Percentiles rank a stretch among this genome's conserved stretches.
Conservation (phyloP, 2,329 filamentous ascomycete genomes). For the Colletotrichum limetticola region DNA sequence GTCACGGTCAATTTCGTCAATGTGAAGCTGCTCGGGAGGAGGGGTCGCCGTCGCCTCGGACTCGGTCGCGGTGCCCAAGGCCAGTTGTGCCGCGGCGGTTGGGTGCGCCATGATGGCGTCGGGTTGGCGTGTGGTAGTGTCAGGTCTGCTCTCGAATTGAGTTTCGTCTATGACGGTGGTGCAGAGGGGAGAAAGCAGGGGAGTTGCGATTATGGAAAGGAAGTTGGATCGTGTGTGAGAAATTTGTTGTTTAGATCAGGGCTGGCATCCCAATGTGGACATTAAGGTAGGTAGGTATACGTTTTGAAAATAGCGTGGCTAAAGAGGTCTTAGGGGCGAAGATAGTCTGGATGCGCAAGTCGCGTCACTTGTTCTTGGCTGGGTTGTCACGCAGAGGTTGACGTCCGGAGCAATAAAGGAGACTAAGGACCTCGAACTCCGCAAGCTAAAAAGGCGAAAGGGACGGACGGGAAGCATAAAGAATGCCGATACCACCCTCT, state of each 20-base stretch:
- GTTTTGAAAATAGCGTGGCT: background rate
- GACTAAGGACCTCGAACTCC: background rate
- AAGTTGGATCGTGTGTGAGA: background rate
- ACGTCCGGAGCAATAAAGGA: slow-evolving; percentile 8
- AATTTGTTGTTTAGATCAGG: background rate
- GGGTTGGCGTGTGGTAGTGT: background rate
- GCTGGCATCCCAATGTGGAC: background rate
- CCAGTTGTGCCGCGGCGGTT: slow-evolving; percentile 14
- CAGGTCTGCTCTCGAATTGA: background rate
- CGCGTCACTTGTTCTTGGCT: slow-evolving; percentile 33
- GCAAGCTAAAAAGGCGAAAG: background rate
- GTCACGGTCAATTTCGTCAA: slow-evolving; percentile 40
- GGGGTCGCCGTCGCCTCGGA: slow-evolving; percentile 27
- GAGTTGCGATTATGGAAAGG: background rate
- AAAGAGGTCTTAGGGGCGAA: background rate
- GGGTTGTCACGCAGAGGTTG: slow-evolving; percentile 15
- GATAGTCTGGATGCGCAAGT: background rate
- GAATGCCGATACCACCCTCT: slow-evolving; percentile 13
- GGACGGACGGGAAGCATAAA: slow-evolving; percentile 1
- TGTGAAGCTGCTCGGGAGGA: slow-evolving; percentile 36
- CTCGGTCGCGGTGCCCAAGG: slow-evolving; percentile 19
- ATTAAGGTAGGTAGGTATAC: background rate
- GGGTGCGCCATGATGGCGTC: slow-evolving; percentile 30
- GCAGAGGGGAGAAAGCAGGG: background rate
- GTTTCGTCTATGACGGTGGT: background rate